Conservation (phyloP, 2,329 filamentous ascomycete genomes). For the Fusarium marasasianum region DNA sequence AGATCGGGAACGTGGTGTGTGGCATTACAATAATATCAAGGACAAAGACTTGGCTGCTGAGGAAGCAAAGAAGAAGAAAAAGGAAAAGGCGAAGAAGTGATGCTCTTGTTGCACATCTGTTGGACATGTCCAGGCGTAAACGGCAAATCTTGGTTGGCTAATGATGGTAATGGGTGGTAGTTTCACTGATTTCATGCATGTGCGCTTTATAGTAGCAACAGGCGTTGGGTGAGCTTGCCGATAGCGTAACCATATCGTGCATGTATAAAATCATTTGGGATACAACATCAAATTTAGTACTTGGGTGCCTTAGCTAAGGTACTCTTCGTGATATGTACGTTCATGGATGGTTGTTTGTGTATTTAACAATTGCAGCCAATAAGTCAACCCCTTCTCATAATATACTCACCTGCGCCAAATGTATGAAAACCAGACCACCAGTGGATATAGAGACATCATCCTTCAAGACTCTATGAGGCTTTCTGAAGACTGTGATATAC, state of each 20-base stretch:
- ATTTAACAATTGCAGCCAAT: background rate
- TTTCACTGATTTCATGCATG: background rate
- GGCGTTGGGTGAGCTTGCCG: background rate
- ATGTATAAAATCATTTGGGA: background rate
- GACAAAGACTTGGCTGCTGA: slow-evolving; percentile 43
- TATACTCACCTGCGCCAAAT: background rate
- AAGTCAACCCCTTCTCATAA: background rate
- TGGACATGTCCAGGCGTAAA: background rate
- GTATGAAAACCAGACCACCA: background rate
- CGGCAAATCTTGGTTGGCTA: background rate
- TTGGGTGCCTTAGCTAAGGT: background rate
- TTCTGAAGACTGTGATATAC: background rate
- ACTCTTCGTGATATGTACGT: background rate
- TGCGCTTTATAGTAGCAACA: background rate
- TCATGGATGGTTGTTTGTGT: background rate
- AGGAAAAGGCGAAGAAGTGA: slow-evolving; percentile 38
- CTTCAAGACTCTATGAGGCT: background rate
- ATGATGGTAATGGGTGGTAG: background rate
- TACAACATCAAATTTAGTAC: background rate
- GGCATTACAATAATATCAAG: slow-evolving; percentile 61
- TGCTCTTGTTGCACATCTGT: background rate
- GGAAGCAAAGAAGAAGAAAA: slow-evolving; percentile 36
- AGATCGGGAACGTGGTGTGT: slow-evolving; percentile 65
- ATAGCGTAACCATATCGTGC: background rate
- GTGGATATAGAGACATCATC: background rate